phyloP scores from a whole-genome alignment of 2,329 filamentous ascomycete genomes.

The Aureobasidium lini region DNA sequence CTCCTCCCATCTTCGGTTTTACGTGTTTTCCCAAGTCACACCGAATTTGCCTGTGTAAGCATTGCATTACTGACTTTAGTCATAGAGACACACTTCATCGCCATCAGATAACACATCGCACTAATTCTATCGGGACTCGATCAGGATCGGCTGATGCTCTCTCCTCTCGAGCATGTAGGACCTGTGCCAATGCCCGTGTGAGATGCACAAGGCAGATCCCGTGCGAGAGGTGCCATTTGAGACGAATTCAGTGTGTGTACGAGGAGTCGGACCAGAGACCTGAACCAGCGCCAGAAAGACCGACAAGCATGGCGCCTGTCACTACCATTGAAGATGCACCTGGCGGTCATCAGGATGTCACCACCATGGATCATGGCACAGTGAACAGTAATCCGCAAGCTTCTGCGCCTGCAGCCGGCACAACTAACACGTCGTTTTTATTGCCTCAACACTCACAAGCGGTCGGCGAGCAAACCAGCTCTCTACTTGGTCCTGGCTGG shows the following conservation, averaged over 20 bases:
- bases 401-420: not conserved
- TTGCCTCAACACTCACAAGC: not conserved
- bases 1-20: not conserved
- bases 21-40: no score
- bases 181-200: constrained; percentile 3
- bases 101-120: constrained; percentile 2
- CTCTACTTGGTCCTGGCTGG: not conserved
- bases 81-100: not conserved
- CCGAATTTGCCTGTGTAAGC: no score
- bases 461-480: not conserved
- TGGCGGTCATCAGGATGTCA: not conserved
- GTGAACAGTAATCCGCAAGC: not conserved
- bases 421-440: not conserved
- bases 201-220: constrained; percentile 2
- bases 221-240: not conserved
- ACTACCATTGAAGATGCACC: not conserved
- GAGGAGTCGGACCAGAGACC: not conserved
- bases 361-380: not conserved
- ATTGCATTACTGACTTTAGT: not conserved
- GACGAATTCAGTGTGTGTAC: not conserved
- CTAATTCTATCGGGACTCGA: not conserved
- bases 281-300: not conserved
- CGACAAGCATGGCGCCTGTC: not conserved
- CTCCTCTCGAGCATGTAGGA: not conserved
- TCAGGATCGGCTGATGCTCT: not conserved